Conservation (phyloP, 2,329 filamentous ascomycete genomes). For the Zymoseptoria tritici region DNA sequence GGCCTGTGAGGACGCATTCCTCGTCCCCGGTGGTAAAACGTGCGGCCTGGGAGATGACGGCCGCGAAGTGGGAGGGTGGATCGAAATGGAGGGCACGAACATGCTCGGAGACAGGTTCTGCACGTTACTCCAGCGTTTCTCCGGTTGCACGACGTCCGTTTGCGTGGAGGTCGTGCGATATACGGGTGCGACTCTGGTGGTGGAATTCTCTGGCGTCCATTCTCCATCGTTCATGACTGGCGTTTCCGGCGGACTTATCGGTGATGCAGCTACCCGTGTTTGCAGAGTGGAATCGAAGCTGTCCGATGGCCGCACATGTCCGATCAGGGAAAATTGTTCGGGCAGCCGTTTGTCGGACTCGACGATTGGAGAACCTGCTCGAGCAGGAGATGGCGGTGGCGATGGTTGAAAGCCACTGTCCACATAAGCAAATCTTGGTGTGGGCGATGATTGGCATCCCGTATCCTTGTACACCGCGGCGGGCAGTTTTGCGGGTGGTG, state of each 20-base stretch:
- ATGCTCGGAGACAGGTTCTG: constrained; percentile 25
- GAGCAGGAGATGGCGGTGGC: constrained; percentile 65
- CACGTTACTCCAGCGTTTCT: constrained; percentile 19
- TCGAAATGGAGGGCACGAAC: constrained; percentile 67
- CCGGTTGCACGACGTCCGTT: constrained; percentile 24
- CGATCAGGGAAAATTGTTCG: constrained; percentile 2
- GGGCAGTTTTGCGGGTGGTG: constrained; percentile 9
- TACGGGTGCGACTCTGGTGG: constrained; percentile 12
- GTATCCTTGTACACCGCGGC: constrained; percentile 1
- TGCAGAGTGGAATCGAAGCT: background rate
- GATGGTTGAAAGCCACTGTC: constrained; percentile 78
- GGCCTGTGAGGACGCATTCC: constrained; percentile 77
- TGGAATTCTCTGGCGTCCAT: constrained; percentile 18
- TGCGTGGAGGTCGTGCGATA: constrained; percentile 29
- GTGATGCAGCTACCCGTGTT: constrained; percentile 23
- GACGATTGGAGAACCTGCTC: constrained; percentile 7
- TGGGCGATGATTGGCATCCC: constrained; percentile 3
- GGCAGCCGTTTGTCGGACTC: constrained; percentile 5
- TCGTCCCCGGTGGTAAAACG: constrained; percentile 72
- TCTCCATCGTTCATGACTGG: constrained; percentile 41
- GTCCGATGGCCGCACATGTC: background rate
- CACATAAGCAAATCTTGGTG: constrained; percentile 49
- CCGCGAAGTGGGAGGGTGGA: constrained; percentile 78
- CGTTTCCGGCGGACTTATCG: constrained; percentile 58
- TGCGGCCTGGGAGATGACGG: constrained; percentile 71